Percentiles rank a stretch among this genome's conserved stretches.
Evolutionary conservation across 495 filamentous ascomycete species (phyloP).

Genomic region (Evansstolkia leycettana): DNA sequence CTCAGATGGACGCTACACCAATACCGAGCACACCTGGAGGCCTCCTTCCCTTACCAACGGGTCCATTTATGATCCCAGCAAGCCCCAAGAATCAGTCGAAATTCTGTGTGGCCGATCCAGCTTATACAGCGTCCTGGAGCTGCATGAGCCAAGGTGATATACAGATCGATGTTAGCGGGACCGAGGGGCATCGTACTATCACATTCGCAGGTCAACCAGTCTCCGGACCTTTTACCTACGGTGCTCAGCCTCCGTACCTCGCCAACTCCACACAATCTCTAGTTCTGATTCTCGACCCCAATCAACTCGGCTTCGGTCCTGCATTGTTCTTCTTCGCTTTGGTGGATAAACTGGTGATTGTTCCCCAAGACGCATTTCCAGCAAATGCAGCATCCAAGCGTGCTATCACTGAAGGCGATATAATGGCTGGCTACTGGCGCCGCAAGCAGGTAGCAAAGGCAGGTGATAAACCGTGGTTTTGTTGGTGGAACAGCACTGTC

Average conservation of each 20-base stretch:
- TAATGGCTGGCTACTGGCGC: constrained; percentile 7
- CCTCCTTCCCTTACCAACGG: constrained; percentile 49
- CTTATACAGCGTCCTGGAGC: constrained; percentile 55
- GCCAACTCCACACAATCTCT: constrained; percentile 32
- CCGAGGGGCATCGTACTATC: constrained; percentile 12
- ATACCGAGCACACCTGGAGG: constrained; percentile 44
- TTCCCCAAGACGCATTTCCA: constrained; percentile 42
- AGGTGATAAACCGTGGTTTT: constrained; percentile 73
- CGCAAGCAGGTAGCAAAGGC: constrained; percentile 38
- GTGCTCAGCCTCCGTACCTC: constrained; percentile 57
- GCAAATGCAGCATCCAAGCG: constrained; percentile 16
- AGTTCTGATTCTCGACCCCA: constrained; percentile 52
- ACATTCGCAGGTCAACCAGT: constrained; percentile 16
- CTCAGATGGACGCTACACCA: constrained; percentile 52
- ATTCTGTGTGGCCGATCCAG: constrained; percentile 51
- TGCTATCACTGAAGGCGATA: constrained; percentile 15
- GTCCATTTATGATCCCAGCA: constrained; percentile 50
- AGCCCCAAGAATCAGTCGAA: constrained; percentile 43
- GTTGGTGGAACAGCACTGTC: constrained; percentile 73
- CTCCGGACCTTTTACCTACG: constrained; percentile 45
- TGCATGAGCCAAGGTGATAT: constrained; percentile 39
- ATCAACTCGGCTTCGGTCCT: constrained; percentile 49
- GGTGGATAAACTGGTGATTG: constrained; percentile 75
- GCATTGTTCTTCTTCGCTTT: constrained; percentile 59
- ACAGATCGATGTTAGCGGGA: constrained; percentile 21